A percentile compares a stretch with the other conserved stretches of the same genome.
These are phyloP conservation scores for Hemerocallis citrina DNA, from an alignment of 106 monocot genomes.

Conservation along the genomic window DNA sequence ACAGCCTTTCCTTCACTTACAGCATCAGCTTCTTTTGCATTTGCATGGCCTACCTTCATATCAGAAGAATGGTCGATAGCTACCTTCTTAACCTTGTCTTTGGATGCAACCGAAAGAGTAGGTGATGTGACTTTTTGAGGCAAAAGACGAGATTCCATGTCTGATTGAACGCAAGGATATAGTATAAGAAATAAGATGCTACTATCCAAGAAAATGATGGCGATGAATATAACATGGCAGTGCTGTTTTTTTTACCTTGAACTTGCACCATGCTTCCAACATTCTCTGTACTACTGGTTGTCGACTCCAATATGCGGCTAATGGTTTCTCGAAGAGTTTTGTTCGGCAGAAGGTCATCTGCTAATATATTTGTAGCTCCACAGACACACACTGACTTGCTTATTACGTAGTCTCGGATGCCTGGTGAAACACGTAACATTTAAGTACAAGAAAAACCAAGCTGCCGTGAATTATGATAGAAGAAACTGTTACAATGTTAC, in stretches of 20 bases:
- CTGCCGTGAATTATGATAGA: too few species aligned
- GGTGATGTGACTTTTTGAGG: slow-evolving; percentile 36
- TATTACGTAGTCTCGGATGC: slow-evolving; percentile 84
- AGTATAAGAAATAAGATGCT: not conserved
- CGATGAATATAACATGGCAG: not conserved
- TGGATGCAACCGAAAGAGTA: slow-evolving; percentile 41
- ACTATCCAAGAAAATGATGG: not conserved
- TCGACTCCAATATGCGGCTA: slow-evolving; percentile 59
- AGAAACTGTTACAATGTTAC: too few species aligned
- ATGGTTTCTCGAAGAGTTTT: slow-evolving; percentile 84
- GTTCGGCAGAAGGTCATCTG: slow-evolving; percentile 89
- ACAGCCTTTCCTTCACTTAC: slow-evolving; percentile 26
- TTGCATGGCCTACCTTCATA: not conserved
- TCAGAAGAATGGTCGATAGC: slow-evolving; percentile 1
- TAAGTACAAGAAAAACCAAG: too few species aligned
- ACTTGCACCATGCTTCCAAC: slow-evolving; percentile 59
- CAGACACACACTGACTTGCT: slow-evolving; percentile 71
- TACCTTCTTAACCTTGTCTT: slow-evolving; percentile 12
- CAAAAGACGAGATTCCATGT: slow-evolving; percentile 46
- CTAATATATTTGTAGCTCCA: slow-evolving; percentile 73
- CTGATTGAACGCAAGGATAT: too few species aligned
- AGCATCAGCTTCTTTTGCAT: slow-evolving; percentile 17
- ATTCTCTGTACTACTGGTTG: too few species aligned
- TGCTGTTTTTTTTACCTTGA: not conserved
- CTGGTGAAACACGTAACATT: slow-evolving; percentile 18